Evolutionary conservation across 2,329 filamentous ascomycete genomes (phyloP), one percentile per base, ranked within the genome.

Genomic region (Hymenoscyphus infarciens): DNA sequence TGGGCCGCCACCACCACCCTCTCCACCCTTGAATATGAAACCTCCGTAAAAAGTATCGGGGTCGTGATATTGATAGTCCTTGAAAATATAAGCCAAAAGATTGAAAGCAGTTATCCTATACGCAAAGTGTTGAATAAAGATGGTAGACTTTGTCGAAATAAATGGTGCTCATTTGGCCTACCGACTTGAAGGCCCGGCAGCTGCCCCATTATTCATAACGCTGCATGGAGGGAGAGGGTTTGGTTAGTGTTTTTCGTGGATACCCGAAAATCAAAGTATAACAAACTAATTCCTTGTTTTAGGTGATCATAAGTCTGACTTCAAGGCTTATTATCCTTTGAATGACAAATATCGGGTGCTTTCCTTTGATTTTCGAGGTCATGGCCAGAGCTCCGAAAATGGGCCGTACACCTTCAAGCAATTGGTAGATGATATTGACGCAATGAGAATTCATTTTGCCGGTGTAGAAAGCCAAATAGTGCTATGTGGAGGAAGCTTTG

Each of bases 401-500:
- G 71, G 68, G 57, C 75, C 75, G 8, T 76, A 74, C 64, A 74
- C 74, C 0, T 76, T 76, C 57, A 66, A 69, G 6, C 75, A 77
- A 66, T 66, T 78, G 6, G 75, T 77, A 5, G 75, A 76, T 22
- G 74, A 77, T 56, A 71, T 77, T 29, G 75, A 77, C 25, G 70
- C 65, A 0, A 58, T 77, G 5, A 69, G 75, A 8, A 52, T 38
- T 42, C 70, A 73, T 29, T 76, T 76, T 66, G 66, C 67, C 1
- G 71, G 68, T 1, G 59, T 61, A 5, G 60, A 70, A 0, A 53
- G 64, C 22, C 65, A 71, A 15, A 71, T 70, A 13, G 71, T 77
- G 35, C 71, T 78, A 25, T 74, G 73, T 15, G 76, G 76, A 8
- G 76, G 76, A 1, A 77, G 75, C 61, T 78, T 78, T 54, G 76